phyloP scores from a whole-genome alignment of 2,329 filamentous ascomycete species.

The Penicillium sclerotigenum region DNA sequence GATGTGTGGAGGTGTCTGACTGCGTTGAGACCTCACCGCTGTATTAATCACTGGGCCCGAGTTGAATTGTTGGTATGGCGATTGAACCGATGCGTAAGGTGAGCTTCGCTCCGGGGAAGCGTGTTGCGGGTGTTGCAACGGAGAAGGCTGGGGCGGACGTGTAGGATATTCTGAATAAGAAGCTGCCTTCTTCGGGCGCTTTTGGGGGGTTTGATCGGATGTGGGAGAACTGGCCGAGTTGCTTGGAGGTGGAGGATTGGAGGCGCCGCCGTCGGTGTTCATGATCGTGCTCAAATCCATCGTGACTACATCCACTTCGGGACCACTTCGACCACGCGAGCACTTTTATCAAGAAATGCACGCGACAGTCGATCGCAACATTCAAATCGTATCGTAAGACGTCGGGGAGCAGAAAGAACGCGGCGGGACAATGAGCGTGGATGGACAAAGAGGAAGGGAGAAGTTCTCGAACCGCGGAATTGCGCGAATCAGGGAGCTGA shows the following conservation, averaged over 20 bases:
- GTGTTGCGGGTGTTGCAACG: conserved; percentile 45
- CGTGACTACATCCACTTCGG: conserved; percentile 24
- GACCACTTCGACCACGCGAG: conserved; percentile 18
- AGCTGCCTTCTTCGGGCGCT: conserved; percentile 25
- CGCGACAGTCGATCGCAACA: conserved; percentile 19
- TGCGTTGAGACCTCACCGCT: conserved; percentile 29
- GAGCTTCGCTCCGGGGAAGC: conserved; percentile 44
- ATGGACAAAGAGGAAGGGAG: conserved; percentile 23
- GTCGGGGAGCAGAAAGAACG: conserved; percentile 7
- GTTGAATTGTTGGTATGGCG: conserved; percentile 41
- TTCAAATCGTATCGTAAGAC: conserved; percentile 14
- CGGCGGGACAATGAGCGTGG: conserved; percentile 14
- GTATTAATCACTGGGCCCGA: conserved; percentile 33
- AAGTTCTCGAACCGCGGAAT: conserved; percentile 22
- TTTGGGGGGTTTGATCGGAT: conserved; percentile 27
- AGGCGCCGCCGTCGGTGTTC: conserved; percentile 43
- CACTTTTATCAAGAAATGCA: conserved; percentile 16
- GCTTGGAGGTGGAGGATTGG: conserved; percentile 30
- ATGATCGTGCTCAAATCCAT: conserved; percentile 56
- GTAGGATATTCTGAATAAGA: conserved; percentile 30
- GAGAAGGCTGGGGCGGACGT: conserved; percentile 41
- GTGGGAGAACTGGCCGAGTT: conserved; percentile 28
- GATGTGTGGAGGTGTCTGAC: conserved; percentile 33
- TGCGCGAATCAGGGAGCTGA: conserved; percentile 21
- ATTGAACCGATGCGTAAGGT: conserved; percentile 39